Evolutionary conservation across 345 rosid genomes (phyloP), one percentile per base, ranked within the genome.

Genomic region (Lagerstroemia speciosa): DNA sequence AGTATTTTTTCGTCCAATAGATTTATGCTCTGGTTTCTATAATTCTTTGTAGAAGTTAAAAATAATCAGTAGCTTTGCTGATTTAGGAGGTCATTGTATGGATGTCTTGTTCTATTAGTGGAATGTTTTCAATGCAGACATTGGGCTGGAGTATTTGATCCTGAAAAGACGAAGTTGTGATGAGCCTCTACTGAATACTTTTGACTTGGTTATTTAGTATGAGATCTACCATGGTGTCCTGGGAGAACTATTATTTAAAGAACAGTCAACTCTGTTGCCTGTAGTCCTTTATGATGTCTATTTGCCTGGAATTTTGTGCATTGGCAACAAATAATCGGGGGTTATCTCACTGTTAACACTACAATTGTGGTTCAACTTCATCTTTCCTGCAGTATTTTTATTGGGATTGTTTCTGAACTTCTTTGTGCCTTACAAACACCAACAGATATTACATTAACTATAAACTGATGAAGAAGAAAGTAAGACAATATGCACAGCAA

Each of bases 401-500:
- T 8, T 24, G 15, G 0, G 50, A n/a, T 57, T 1, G 30, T 41
- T 45, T 27, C 40, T 62, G n/a, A 62, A 2, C 48, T 41, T 7
- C 19, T 29, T 19, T 74, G 61, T 37, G 61, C 68, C 31, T 40
- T 77, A 34, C 53, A 24, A 48, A 70, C 67, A 64, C 32, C 37
- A 77, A 62, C 84, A 94, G 99, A 48, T 90, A 88, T 78, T 95
- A 95, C 72, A 95, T 95, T 71, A 90, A 92, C 80, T 95, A 95
- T 69, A 95, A 95, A 69, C 75, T 92, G 72, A 95, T 92, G 99
- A 95, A 92, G 85, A 90, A 90, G 85, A 95, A 72, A 76, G 97
- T 95, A 78, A 87, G 76, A 73, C 90, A 92, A 69, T 88, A 95
- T 74, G 84, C 79, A 72, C 88, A 81, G 24, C 98, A 92, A 77